Base-by-base conservation (phyloP, 805 yeast species). In the Cyberlindnera xishuangbannaensis region DNA sequence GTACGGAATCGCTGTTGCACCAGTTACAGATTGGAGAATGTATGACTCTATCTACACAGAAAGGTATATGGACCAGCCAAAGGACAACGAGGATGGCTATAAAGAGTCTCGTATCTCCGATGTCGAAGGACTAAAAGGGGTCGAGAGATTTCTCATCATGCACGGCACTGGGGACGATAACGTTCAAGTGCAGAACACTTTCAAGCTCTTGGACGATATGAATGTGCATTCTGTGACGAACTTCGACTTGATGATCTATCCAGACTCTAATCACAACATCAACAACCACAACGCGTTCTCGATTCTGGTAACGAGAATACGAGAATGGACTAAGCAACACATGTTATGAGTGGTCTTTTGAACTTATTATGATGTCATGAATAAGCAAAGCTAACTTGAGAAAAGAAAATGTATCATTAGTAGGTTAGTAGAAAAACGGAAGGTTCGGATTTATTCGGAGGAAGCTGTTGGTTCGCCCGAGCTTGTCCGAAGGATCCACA, bases 221-320 rank as follows among this genome's bases (percentile, higher is more conserved):
- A 73, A 81, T 48, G 17, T 57, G 4, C 50, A 54, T 7, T 53
- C 54, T 18, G 71, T 82, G n/a, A 78, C 73, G 37, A 83, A 83
- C 51, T 92, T 78, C 51, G 98, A 92, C 50, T 67, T 87, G 62
- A 87, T 79, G 46, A 71, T 87, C 11, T 92, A 80, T 61, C 97
- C 98, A 0, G 98, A 92, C 56, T 83, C 95, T 16, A 90, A 88
- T 52, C 98, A 92, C 56, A 68, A 79, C 29, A 90, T 92, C 28
- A 59, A 58, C 31, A 77, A 68, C 54, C 94, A 92, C 59, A 85
- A 86, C 54, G 95, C 95, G 4, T 74, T 77, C 53, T 58, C 62
- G 10, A 67, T 87, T 23, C 80, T 92, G 8, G 84, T 73, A 54
- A 83, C 78, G 45, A 78, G 81, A 54, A 57, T 92, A 28, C 17